Percentiles rank a stretch among this genome's conserved stretches.
These are phyloP conservation scores for Boletellus emodensis DNA, from an alignment of 768 basidiomycete species.

Conservation along the genomic window DNA sequence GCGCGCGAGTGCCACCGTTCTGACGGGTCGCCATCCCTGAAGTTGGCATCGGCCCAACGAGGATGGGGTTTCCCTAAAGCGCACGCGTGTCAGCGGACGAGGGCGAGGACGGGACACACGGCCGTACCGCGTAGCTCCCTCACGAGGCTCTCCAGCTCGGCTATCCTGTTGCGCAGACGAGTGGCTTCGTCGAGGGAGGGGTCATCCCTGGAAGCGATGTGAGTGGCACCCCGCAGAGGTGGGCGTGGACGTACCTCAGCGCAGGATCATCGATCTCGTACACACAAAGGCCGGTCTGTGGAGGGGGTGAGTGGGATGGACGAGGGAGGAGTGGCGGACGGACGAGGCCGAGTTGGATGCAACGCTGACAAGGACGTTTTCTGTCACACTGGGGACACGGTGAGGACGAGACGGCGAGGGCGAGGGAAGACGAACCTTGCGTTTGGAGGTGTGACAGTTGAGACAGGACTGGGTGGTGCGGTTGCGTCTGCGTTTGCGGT, in stretches of 20 bases:
- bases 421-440: slow-evolving; percentile 57
- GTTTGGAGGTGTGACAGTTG: slow-evolving; percentile 92
- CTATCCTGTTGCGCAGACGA: slow-evolving; percentile 80
- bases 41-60: slow-evolving; percentile 77
- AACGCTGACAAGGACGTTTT: slow-evolving; percentile 86
- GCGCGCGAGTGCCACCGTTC: slow-evolving; percentile 88
- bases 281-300: slow-evolving; percentile 86
- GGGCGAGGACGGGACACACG: slow-evolving; percentile 4
- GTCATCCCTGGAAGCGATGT: slow-evolving; percentile 57
- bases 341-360: slow-evolving; percentile 86
- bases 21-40: slow-evolving; percentile 74
- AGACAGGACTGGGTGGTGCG: slow-evolving; percentile 84
- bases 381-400: slow-evolving; percentile 62
- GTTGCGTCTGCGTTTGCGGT: slow-evolving; percentile 84
- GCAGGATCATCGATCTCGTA: slow-evolving; percentile 93
- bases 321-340: slow-evolving; percentile 8
- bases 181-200: slow-evolving; percentile 85
- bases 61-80: slow-evolving; percentile 77
- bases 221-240: neutral
- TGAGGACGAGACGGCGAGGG: slow-evolving; percentile 2
- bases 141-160: slow-evolving; percentile 89
- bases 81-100: slow-evolving; percentile 8
- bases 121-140: slow-evolving; percentile 74
- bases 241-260: slow-evolving; percentile 46
- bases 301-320: slow-evolving; percentile 8